A percentile compares a stretch with the other conserved stretches of the same genome.
Evolutionary conservation across 192 early-diverging fungal species (phyloP).

Genomic region (Blastocladiella britannica): DNA sequence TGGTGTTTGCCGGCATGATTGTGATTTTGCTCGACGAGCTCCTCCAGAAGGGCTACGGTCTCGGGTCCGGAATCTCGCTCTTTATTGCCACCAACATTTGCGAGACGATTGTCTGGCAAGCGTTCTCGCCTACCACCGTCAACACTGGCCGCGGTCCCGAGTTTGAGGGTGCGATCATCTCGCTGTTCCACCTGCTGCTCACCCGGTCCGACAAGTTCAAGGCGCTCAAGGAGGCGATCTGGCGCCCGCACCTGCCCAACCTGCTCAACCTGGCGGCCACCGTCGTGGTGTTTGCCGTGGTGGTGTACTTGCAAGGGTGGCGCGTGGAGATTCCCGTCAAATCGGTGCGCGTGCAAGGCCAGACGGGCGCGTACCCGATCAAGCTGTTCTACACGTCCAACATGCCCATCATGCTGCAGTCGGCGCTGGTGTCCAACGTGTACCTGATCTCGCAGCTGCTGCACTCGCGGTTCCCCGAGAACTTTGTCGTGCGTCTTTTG

Average conservation of each 20-base stretch:
- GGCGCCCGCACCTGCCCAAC: conserved; percentile 67
- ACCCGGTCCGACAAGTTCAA: conserved; percentile 91
- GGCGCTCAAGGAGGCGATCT: conserved; percentile 93
- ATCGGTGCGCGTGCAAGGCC: conserved; percentile 84
- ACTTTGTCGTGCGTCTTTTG: conserved; percentile 74
- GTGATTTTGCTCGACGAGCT: conserved; percentile 97
- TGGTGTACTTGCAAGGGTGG: conserved; percentile 98
- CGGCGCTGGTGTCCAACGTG: conserved; percentile 84
- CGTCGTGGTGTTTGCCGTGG: conserved; percentile 60
- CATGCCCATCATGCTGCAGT: conserved; percentile 81
- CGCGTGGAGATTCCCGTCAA: conserved; percentile 98
- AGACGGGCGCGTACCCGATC: conserved; percentile 94
- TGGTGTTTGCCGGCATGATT: conserved; percentile 90
- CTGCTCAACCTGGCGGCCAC: conserved; percentile 85
- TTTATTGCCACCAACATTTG: conserved; percentile 99
- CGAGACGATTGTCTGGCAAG: conserved; percentile 99
- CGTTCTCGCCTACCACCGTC: conserved; percentile 88
- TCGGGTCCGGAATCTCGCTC: conserved; percentile 96
- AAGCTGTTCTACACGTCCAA: conserved; percentile 99
- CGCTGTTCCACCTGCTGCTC: conserved; percentile 84
- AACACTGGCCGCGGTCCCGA: conserved; percentile 95
- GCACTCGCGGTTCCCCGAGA: conserved; percentile 93
- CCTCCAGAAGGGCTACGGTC: conserved; percentile 98
- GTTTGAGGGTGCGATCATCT: conserved; percentile 94
- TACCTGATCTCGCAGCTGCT: conserved; percentile 98